A percentile compares a stretch with the other conserved stretches of the same genome.
These are phyloP conservation scores for Xylaria sp. DNA, from an alignment of 2,329 filamentous ascomycete species.

Conservation along the genomic window DNA sequence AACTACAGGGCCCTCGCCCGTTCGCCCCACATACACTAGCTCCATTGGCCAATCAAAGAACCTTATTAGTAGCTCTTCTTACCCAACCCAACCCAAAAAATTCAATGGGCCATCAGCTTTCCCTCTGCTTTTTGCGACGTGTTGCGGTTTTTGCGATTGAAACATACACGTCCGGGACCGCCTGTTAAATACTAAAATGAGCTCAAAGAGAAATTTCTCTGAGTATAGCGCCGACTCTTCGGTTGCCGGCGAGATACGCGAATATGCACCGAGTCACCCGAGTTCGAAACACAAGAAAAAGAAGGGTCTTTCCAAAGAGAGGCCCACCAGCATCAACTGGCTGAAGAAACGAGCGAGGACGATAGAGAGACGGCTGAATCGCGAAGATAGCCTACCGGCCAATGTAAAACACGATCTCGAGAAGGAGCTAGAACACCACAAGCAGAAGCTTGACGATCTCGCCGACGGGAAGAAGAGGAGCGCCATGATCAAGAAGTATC, in stretches of 20 bases:
- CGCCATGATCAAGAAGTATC: slow-evolving; percentile 80
- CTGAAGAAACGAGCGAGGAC: slow-evolving; percentile 78
- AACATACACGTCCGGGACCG: neutral
- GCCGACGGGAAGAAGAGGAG: slow-evolving; percentile 69
- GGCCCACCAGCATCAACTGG: slow-evolving; percentile 63
- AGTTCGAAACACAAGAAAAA: slow-evolving; percentile 48
- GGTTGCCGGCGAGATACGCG: slow-evolving; percentile 30
- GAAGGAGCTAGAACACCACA: slow-evolving; percentile 74
- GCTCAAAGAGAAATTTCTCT: slow-evolving; percentile 47
- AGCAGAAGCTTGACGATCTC: slow-evolving; percentile 69
- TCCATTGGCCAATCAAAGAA: slow-evolving; percentile 23
- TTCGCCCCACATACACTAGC: slow-evolving; percentile 4
- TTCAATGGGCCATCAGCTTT: slow-evolving; percentile 5
- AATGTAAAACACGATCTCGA: slow-evolving; percentile 75
- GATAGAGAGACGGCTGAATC: slow-evolving; percentile 72
- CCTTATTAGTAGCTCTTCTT: neutral
- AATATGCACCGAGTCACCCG: slow-evolving; percentile 31
- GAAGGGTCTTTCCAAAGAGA: slow-evolving; percentile 55
- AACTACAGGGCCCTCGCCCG: neutral
- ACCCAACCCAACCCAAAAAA: slow-evolving; percentile 21
- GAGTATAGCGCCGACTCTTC: slow-evolving; percentile 41
- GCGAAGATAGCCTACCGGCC: slow-evolving; percentile 71
- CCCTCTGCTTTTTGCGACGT: neutral
- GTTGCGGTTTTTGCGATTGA: neutral
- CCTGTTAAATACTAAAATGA: slow-evolving; percentile 33